Conservation (phyloP, 768 basidiomycete genomes). For the Mycena metata region DNA sequence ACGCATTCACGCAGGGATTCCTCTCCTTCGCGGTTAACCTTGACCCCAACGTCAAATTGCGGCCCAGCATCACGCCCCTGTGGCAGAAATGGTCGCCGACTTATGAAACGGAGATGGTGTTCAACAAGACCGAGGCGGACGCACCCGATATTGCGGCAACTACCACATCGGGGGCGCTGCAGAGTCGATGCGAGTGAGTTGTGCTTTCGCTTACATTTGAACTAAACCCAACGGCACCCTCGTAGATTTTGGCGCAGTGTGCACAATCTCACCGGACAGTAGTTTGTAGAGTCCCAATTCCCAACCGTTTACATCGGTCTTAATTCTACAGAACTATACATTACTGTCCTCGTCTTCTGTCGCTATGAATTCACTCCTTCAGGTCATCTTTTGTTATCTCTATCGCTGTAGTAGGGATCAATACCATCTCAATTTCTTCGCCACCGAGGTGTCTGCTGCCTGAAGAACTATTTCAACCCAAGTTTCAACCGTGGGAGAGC, state of each 20-base stretch:
- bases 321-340: too few relatives aligned
- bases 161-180: constrained; percentile 37
- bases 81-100: constrained; percentile 21
- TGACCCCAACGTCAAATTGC: constrained; percentile 41
- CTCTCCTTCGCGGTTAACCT: constrained; percentile 40
- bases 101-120: constrained; percentile 45
- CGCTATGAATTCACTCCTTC: too few relatives aligned
- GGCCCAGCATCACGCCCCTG: constrained; percentile 24
- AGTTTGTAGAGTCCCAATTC: constrained; percentile 37
- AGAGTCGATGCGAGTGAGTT: constrained; percentile 41
- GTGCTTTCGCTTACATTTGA: neutral
- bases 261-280: constrained; percentile 16
- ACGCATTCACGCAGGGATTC: constrained; percentile 46
- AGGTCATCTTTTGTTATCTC: too few relatives aligned
- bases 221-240: neutral
- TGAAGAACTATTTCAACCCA: too few relatives aligned
- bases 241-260: constrained; percentile 1
- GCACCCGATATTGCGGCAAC: constrained; percentile 5
- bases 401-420: too few relatives aligned
- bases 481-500: too few relatives aligned
- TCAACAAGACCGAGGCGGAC: constrained; percentile 36
- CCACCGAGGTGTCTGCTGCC: too few relatives aligned
- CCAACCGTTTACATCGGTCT: too few relatives aligned
- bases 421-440: too few relatives aligned
- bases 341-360: too few relatives aligned